Percentiles rank a stretch among this genome's conserved stretches.
Evolutionary conservation across 1,139 yeast genomes (phyloP).

Genomic region (Debaryomycetaceae sp.): DNA sequence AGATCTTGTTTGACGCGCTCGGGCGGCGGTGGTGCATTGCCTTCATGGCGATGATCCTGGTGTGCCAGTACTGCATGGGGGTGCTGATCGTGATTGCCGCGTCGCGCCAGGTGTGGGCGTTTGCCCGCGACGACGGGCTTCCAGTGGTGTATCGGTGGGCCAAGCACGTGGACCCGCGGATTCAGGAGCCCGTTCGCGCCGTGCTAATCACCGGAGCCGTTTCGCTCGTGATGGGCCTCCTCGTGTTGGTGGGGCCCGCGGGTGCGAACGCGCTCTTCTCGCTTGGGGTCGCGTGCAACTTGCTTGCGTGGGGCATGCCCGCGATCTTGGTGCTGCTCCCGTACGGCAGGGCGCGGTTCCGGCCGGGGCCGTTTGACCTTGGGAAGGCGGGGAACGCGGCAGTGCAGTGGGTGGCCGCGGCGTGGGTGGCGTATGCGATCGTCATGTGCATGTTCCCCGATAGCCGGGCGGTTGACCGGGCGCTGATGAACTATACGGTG

Average conservation of each 20-base stretch:
- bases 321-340: conserved; percentile 30
- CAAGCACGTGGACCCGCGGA: conserved; percentile 14
- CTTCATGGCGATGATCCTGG: conserved; percentile 47
- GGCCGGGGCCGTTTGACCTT: conserved; percentile 22
- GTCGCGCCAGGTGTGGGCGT: conserved; percentile 42
- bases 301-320: conserved; percentile 32
- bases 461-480: conserved; percentile 13
- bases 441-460: conserved; percentile 31
- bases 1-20: conserved; percentile 50
- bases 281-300: conserved; percentile 37
- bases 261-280: conserved; percentile 39
- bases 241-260: conserved; percentile 23
- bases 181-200: conserved; percentile 22
- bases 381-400: conserved; percentile 14
- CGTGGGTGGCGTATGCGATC: conserved; percentile 22
- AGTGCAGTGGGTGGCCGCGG: conserved; percentile 14
- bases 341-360: conserved; percentile 20
- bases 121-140: conserved; percentile 34
- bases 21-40: conserved; percentile 66
- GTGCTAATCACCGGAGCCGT: conserved; percentile 19
- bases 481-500: conserved; percentile 26
- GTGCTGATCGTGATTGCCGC: conserved; percentile 40
- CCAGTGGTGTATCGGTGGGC: conserved; percentile 29
- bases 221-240: conserved; percentile 16
- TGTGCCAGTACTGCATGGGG: conserved; percentile 60